These are phyloP conservation scores for Tolypocladium endophyticum DNA, from an alignment of 2,329 filamentous ascomycete genomes.

Conservation along the genomic window DNA sequence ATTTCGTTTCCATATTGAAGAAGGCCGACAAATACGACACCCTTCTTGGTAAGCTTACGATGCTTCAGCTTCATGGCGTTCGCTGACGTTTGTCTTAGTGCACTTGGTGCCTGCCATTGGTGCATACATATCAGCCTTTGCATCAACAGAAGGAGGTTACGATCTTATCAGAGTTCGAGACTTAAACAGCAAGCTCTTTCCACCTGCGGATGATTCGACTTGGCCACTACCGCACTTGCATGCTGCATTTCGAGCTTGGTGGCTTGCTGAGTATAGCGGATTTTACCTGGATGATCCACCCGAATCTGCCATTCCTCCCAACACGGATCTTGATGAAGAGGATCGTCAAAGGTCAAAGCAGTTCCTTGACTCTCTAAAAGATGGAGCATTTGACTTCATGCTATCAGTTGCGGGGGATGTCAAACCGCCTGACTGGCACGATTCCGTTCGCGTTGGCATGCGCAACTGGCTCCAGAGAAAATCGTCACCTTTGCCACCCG, in stretches of 20 bases:
- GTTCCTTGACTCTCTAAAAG: constrained; percentile 69
- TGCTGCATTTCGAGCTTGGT: constrained; percentile 70
- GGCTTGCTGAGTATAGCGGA: constrained; percentile 88
- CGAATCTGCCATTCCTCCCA: constrained; percentile 42
- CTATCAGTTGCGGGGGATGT: constrained; percentile 76
- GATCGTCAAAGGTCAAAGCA: constrained; percentile 59
- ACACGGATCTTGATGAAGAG: constrained; percentile 58
- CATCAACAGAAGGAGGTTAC: constrained; percentile 62
- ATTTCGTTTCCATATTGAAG: constrained; percentile 58
- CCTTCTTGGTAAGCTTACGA: constrained; percentile 33
- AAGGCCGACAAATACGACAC: constrained; percentile 68
- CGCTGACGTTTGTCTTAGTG: constrained; percentile 27
- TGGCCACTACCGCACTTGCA: constrained; percentile 71
- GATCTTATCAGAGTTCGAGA: constrained; percentile 59
- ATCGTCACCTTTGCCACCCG: constrained; percentile 56
- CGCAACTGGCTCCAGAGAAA: constrained; percentile 76
- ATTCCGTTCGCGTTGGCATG: constrained; percentile 74
- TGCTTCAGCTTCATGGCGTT: background rate
- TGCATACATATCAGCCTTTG: constrained; percentile 66
- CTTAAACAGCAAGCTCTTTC: constrained; percentile 58
- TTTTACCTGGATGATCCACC: constrained; percentile 70
- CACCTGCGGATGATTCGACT: constrained; percentile 51
- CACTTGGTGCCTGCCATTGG: constrained; percentile 77
- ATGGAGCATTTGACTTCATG: constrained; percentile 87
- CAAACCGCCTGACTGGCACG: constrained; percentile 73